Evolutionary conservation across 305 asterid species (phyloP).

Genomic region (Fraxinus paxiana): DNA sequence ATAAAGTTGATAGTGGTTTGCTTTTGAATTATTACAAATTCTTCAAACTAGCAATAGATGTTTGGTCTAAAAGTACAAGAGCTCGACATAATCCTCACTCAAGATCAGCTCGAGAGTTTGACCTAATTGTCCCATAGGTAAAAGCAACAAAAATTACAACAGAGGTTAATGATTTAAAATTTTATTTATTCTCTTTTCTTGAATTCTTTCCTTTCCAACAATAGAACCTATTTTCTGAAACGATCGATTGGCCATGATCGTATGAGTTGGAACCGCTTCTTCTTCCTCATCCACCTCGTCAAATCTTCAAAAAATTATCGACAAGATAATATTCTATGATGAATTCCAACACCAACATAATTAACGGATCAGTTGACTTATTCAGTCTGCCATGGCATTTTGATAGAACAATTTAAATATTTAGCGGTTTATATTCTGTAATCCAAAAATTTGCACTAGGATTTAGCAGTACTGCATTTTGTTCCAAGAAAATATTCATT

Average conservation of each 20-base stretch:
- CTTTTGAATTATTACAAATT: background rate
- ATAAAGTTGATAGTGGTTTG: background rate
- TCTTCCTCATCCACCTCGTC: constrained; percentile 46
- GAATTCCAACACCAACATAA: background rate
- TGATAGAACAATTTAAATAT: background rate
- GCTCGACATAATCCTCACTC: background rate
- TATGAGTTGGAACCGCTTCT: constrained; percentile 81
- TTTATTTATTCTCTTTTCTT: background rate
- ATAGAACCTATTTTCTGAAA: constrained; percentile 78
- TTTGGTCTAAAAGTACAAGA: background rate
- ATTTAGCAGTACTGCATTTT: background rate
- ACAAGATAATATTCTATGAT: background rate
- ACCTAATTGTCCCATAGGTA: background rate
- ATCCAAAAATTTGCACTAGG: background rate
- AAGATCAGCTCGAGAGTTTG: background rate
- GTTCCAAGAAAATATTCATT: background rate
- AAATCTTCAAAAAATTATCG: constrained; percentile 20
- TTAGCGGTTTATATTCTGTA: background rate
- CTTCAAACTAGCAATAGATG: background rate
- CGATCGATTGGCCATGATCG: constrained; percentile 60
- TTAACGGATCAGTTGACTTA: background rate
- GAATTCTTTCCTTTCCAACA: constrained; percentile 34
- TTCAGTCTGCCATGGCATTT: background rate
- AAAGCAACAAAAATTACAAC: background rate
- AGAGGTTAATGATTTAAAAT: background rate